Percentiles rank a stretch among this genome's conserved stretches.
These are phyloP conservation scores for Trichoderma guizhouense DNA, from an alignment of 2,329 filamentous ascomycete genomes.

Conservation along the genomic window DNA sequence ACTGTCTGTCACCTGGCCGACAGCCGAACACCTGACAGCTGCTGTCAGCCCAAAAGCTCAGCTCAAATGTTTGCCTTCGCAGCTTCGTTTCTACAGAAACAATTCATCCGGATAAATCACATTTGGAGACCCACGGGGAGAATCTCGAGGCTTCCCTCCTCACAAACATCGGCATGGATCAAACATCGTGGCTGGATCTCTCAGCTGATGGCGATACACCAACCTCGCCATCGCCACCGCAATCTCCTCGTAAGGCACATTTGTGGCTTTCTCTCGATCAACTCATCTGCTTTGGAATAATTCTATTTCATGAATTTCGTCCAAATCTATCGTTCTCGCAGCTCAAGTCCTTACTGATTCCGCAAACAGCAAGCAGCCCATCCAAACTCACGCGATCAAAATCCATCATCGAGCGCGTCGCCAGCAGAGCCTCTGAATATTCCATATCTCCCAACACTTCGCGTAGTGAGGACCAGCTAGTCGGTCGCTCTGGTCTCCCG, in stretches of 20 bases:
- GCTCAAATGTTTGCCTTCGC: neutral
- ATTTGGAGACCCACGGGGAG: no score
- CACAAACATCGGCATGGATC: neutral
- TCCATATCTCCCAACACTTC: neutral
- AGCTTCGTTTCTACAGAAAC: neutral
- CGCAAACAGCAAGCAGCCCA: neutral
- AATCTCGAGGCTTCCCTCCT: neutral
- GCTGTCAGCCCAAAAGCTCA: neutral
- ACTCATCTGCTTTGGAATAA: neutral
- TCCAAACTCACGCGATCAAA: conserved; percentile 2
- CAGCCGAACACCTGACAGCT: neutral
- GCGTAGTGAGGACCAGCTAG: neutral
- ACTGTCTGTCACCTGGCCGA: neutral
- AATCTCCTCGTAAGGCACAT: neutral
- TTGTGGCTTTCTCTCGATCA: neutral
- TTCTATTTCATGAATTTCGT: neutral
- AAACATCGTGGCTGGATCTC: conserved; percentile 1
- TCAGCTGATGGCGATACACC: neutral
- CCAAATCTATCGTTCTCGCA: neutral
- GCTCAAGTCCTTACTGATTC: neutral
- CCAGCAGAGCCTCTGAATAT: neutral
- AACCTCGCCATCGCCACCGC: neutral
- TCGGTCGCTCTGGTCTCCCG: conserved; percentile 21
- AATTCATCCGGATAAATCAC: no score
- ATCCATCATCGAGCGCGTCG: conserved; percentile 10